Evolutionary conservation across 345 rosid species (phyloP).

Genomic region (Jatropha curcas): DNA sequence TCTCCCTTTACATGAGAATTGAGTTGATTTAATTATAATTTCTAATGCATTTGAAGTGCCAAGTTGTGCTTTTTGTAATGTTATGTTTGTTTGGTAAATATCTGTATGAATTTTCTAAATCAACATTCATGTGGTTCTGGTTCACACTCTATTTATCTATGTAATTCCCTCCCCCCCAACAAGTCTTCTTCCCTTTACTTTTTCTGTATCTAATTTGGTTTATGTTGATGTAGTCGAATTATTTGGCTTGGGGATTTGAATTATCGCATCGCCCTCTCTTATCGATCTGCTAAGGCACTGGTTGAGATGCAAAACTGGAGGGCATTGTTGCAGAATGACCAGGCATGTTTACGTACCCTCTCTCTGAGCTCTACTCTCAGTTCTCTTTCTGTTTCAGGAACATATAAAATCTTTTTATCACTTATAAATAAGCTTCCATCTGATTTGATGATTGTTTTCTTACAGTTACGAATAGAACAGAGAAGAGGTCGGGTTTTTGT

Average conservation of each 20-base stretch:
- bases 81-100: neutral
- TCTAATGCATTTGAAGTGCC: neutral
- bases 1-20: neutral
- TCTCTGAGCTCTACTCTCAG: neutral
- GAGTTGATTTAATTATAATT: neutral
- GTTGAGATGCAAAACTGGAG: conserved; percentile 99
- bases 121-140: neutral
- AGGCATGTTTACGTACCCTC: conserved; percentile 49
- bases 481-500: conserved; percentile 76
- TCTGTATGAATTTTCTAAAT: neutral
- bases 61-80: neutral
- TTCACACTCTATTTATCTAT: neutral
- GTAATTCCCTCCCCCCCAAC: conserved; percentile 4
- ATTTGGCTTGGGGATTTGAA: conserved; percentile 99
- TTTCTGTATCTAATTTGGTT: conserved; percentile 8
- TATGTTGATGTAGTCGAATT: conserved; percentile 61
- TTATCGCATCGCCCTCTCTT: conserved; percentile 92
- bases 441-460: conserved; percentile 20
- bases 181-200: neutral
- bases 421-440: conserved; percentile 14
- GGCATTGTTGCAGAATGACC: conserved; percentile 89
- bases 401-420: neutral
- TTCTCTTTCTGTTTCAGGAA: conserved; percentile 2
- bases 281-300: conserved; percentile 95
- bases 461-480: conserved; percentile 91